Evolutionary conservation across 2,329 filamentous ascomycete genomes (phyloP).

Genomic region (Keithomyces neogunnii): DNA sequence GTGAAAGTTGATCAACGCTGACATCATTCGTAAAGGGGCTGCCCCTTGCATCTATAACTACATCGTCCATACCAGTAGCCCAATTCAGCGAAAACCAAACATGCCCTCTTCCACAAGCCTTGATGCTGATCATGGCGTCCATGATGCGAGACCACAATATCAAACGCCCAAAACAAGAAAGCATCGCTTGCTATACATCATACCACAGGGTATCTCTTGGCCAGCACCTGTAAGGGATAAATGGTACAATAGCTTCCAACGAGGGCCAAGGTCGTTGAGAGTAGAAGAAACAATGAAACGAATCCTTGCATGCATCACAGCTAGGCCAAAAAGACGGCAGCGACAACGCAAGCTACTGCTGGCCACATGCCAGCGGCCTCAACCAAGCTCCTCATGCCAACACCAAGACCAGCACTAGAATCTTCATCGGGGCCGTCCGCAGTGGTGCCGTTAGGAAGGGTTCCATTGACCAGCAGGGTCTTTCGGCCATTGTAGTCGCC

Average conservation of each 20-base stretch:
- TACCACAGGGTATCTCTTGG: not conserved
- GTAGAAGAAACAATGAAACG: not conserved
- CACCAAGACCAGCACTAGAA: slow-evolving; percentile 22
- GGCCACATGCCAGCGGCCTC: slow-evolving; percentile 43
- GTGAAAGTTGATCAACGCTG: no score
- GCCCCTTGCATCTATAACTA: no score
- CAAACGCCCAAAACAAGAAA: not conserved
- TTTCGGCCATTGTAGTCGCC: slow-evolving; percentile 30
- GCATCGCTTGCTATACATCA: not conserved
- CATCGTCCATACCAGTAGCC: no score
- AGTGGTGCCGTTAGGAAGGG: slow-evolving; percentile 59
- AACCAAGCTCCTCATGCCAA: slow-evolving; percentile 22
- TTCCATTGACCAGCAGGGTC: slow-evolving; percentile 68
- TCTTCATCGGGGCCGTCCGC: slow-evolving; percentile 22
- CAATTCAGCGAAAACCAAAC: not conserved
- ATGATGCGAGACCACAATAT: not conserved
- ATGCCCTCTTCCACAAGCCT: not conserved
- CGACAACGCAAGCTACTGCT: slow-evolving; percentile 32
- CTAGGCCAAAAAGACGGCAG: slow-evolving; percentile 35
- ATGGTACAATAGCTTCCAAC: not conserved
- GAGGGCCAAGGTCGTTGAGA: not conserved
- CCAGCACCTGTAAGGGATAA: not conserved
- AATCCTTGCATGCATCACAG: not conserved
- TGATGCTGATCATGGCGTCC: no score
- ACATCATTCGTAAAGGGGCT: no score